Evolutionary conservation across 163 green algal species (phyloP).

Genomic region (Chloromonas sp.): DNA sequence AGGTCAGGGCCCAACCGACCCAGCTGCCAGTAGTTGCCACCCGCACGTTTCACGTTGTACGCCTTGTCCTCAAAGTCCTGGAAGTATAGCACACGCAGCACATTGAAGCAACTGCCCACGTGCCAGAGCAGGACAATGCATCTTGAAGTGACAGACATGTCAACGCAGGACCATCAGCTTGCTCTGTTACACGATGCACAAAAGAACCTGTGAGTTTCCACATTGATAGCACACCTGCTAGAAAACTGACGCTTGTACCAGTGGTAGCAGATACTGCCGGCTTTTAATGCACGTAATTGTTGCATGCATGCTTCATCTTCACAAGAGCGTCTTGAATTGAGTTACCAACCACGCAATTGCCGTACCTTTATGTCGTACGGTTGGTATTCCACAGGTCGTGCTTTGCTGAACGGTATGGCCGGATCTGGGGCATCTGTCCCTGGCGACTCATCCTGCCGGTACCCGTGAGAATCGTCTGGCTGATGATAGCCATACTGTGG

Average conservation of each 20-base stretch:
- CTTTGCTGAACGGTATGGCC: slow-evolving; percentile 25
- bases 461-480: background rate
- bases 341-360: too few relatives aligned
- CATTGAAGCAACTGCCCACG: background rate
- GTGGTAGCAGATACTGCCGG: too few relatives aligned
- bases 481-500: slow-evolving; percentile 3
- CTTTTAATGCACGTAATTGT: too few relatives aligned
- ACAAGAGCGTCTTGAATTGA: too few relatives aligned
- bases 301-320: too few relatives aligned
- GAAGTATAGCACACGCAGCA: background rate
- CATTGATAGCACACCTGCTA: too few relatives aligned
- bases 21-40: slow-evolving; percentile 62
- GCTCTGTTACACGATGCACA: background rate
- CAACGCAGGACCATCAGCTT: background rate
- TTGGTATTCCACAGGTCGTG: slow-evolving; percentile 52
- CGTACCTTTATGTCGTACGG: slow-evolving; percentile 49
- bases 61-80: slow-evolving; percentile 58
- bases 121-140: background rate
- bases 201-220: too few relatives aligned
- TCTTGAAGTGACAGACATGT: background rate
- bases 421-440: background rate
- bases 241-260: too few relatives aligned
- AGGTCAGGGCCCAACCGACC: slow-evolving; percentile 61
- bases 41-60: slow-evolving; percentile 60
- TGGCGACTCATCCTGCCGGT: background rate